Conservation (phyloP, 2,329 filamentous ascomycete species). For the Zymoseptoria pseudotritici region DNA sequence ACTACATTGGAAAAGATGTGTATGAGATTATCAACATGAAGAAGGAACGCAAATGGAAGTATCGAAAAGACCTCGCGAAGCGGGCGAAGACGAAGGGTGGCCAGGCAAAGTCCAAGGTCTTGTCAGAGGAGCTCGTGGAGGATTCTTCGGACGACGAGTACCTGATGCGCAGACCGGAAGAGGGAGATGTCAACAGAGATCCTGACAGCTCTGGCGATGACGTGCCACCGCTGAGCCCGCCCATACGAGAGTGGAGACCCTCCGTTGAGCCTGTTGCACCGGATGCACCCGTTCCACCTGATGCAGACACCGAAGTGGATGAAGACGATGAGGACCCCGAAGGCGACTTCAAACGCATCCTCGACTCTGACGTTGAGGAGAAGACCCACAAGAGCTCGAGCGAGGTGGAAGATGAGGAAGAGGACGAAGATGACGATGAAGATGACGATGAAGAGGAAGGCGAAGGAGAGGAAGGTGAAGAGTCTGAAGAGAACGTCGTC, state of each 20-base stretch:
- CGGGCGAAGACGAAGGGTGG: not conserved
- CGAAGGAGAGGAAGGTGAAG: not conserved
- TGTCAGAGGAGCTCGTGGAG: not conserved
- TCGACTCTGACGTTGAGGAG: not conserved
- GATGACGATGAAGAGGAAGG: no score
- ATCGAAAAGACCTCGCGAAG: not conserved
- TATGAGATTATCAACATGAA: constrained; percentile 12
- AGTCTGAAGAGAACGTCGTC: not conserved
- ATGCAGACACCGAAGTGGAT: not conserved
- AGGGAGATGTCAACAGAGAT: not conserved
- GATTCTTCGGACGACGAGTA: not conserved
- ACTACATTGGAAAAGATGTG: constrained; percentile 13
- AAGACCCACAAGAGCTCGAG: not conserved
- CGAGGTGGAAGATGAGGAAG: not conserved
- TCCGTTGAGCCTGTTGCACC: not conserved
- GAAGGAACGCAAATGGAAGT: constrained; percentile 6
- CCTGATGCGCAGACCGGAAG: not conserved
- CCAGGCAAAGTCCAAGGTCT: not conserved
- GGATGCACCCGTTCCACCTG: not conserved
- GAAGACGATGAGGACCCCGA: not conserved
- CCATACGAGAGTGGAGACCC: not conserved
- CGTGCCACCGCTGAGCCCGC: not conserved
- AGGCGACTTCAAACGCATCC: not conserved
- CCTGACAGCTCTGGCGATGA: not conserved
- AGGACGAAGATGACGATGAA: not conserved